phyloP scores from a whole-genome alignment of 1,284 basidiomycete species.

The Tranzscheliella williamsii region DNA sequence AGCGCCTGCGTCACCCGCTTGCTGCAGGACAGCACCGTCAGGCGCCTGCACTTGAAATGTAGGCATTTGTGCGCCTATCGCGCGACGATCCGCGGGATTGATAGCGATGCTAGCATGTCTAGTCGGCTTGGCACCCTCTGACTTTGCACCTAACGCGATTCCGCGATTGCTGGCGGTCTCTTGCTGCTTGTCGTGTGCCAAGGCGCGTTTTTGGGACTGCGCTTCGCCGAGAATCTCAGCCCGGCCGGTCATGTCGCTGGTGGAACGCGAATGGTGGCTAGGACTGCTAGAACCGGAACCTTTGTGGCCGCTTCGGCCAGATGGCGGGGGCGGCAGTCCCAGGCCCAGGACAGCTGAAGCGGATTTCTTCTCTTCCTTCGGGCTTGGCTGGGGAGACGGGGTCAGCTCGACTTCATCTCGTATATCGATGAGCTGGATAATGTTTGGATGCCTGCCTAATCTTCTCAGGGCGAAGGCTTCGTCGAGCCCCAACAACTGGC shows the following conservation, averaged over 20 bases:
- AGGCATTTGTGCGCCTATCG: neutral
- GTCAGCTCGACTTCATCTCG: slow-evolving; percentile 52
- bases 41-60: slow-evolving; percentile 22
- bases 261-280: slow-evolving; percentile 27
- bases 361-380: neutral
- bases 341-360: slow-evolving; percentile 1
- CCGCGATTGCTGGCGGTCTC: too few species aligned
- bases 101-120: neutral
- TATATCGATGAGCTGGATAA: slow-evolving; percentile 53
- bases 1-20: neutral
- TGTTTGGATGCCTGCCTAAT: slow-evolving; percentile 51
- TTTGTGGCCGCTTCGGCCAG: neutral
- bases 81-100: neutral
- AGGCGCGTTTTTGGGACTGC: slow-evolving; percentile 9
- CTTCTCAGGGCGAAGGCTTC: slow-evolving; percentile 57
- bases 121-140: neutral
- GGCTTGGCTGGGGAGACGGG: slow-evolving; percentile 12
- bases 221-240: slow-evolving; percentile 19
- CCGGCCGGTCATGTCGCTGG: slow-evolving; percentile 31
- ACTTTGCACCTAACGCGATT: neutral
- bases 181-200: too few species aligned
- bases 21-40: slow-evolving; percentile 4
- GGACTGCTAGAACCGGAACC: neutral
- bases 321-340: slow-evolving; percentile 5
- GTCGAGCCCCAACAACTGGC: slow-evolving; percentile 54